These are phyloP conservation scores for Fraxinus anomala DNA, from an alignment of 257 asterid species.

Conservation along the genomic window DNA sequence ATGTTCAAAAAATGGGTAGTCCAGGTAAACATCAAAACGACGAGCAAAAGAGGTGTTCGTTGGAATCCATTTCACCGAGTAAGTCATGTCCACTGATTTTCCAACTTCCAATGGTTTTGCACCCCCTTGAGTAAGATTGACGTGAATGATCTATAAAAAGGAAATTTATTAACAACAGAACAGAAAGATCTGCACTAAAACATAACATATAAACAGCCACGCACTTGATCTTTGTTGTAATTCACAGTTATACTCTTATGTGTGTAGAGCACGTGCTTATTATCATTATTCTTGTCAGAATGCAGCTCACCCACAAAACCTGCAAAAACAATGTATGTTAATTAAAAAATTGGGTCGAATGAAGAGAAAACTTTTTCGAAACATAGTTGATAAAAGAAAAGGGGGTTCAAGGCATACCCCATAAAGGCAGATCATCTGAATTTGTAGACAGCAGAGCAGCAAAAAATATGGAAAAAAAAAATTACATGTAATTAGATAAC, in stretches of 20 bases:
- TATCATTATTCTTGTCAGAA: slow-evolving; percentile 53
- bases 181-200: not conserved
- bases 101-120: slow-evolving; percentile 86
- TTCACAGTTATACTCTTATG: slow-evolving; percentile 57
- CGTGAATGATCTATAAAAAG: slow-evolving; percentile 81
- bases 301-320: slow-evolving; percentile 62
- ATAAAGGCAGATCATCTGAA: slow-evolving; percentile 93
- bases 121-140: slow-evolving; percentile 83
- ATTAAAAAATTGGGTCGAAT: not conserved
- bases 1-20: slow-evolving; percentile 97
- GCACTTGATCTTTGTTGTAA: slow-evolving; percentile 60
- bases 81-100: slow-evolving; percentile 71
- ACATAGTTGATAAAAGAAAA: not conserved
- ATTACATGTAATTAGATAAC: not conserved
- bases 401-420: slow-evolving; percentile 64
- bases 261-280: slow-evolving; percentile 58
- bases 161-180: slow-evolving; percentile 4
- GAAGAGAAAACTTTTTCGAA: not conserved
- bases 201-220: slow-evolving; percentile 5
- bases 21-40: slow-evolving; percentile 94
- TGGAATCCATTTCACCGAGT: slow-evolving; percentile 83
- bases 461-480: not conserved
- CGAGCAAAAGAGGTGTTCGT: slow-evolving; percentile 85
- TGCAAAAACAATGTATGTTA: slow-evolving; percentile 22
- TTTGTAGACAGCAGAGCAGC: not conserved